Evolutionary conservation across 768 basidiomycete genomes (phyloP).

Genomic region (Pleurotus ostreatus): DNA sequence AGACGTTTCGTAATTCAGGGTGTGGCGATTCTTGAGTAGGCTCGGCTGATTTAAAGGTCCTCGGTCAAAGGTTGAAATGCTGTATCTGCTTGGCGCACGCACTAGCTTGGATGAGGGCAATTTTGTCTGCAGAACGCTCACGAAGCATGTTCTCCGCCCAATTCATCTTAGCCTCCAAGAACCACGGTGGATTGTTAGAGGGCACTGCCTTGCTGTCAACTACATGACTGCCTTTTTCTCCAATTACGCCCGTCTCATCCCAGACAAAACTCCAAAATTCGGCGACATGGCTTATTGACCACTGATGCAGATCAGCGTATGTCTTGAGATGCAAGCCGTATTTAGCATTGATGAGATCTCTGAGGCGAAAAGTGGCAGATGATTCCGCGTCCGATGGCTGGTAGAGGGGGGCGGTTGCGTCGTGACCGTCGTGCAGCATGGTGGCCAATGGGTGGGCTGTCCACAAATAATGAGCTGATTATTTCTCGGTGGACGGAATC

Average conservation of each 20-base stretch:
- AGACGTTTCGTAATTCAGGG: conserved; percentile 40
- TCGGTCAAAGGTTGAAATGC: conserved; percentile 12
- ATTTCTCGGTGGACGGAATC: too few species aligned
- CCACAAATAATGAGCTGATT: too few species aligned
- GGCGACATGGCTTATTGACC: conserved; percentile 59
- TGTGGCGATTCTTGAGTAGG: conserved; percentile 45
- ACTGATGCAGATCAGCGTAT: conserved; percentile 63
- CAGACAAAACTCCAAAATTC: conserved; percentile 73
- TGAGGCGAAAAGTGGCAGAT: conserved; percentile 47
- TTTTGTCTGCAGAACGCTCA: conserved; percentile 49
- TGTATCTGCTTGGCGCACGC: conserved; percentile 24
- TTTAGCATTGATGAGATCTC: conserved; percentile 44
- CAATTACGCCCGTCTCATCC: conserved; percentile 61
- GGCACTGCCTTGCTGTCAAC: conserved; percentile 54
- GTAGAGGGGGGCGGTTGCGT: conserved; percentile 31
- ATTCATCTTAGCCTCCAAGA: conserved; percentile 60
- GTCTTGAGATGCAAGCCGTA: conserved; percentile 40
- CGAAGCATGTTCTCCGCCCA: conserved; percentile 82
- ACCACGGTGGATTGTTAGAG: conserved; percentile 67
- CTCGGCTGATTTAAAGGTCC: conserved; percentile 43
- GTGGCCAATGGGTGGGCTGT: not conserved
- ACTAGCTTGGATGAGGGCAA: conserved; percentile 72
- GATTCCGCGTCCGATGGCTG: conserved; percentile 35
- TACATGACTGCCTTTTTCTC: conserved; percentile 55
- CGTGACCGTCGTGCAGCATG: conserved; percentile 2